Evolutionary conservation across 306 rosid genomes (phyloP), one percentile per base, ranked within the genome.

Genomic region (Morella rubra): DNA sequence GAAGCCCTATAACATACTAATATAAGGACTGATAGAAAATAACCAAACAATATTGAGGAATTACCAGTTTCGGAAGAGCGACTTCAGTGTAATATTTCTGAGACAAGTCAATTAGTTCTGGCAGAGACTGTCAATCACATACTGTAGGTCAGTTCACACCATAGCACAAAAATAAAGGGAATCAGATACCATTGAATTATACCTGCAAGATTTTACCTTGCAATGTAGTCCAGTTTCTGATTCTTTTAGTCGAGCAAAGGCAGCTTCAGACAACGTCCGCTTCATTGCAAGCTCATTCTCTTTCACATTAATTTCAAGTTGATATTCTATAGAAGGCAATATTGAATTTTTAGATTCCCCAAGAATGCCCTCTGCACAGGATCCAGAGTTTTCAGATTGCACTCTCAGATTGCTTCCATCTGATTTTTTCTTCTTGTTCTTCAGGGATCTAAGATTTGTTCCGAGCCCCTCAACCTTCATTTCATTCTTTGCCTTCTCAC

Each of bases 41-140:
- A 84, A 86, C 73, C 42, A 78, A 51, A 83, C 44, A 84, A 62
- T 80, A 70, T 44, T 75, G 62, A 52, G 75, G 77, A 53, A 66
- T 89, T 92, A 94, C 98, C 98, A 95, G 89, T 90, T 95, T 95
- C 24, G 97, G 98, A 80, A 95, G 97, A 60, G 98, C 98, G 79
- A 95, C 96, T 64, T 95, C 98, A 70, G 90, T 77, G 84, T 95
- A 95, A 75, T 95, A 95, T 81, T 88, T 95, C 83, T 69, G 90
- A 74, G 97, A 92, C 75, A 89, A 74, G 77, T 89, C 86, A 5
- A 88, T 82, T 77, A 95, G 88, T 40, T 95, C 98, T 83, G 87
- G 92, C 81, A 92, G 76, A 59, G 98, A 87, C 98, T 95, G 95
- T 80, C 71, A 85, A 81, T 69, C 65, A 76, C 78, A 81, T 68